Evolutionary conservation across 768 basidiomycete genomes (phyloP).

Genomic region (Hygrocybe coccinea): DNA sequence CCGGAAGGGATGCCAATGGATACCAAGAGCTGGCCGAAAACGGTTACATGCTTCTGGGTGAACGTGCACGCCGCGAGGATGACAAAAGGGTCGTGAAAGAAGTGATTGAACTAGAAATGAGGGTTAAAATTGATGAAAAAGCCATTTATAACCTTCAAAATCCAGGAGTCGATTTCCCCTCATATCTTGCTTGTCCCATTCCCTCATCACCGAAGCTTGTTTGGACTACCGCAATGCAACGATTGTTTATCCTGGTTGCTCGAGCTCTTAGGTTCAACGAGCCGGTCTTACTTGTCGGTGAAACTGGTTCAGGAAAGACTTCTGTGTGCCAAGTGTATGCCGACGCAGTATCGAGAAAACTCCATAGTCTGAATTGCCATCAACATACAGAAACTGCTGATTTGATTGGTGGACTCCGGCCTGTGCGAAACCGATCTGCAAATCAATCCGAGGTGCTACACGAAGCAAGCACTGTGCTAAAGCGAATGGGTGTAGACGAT

Average conservation of each 20-base stretch:
- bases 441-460: slow-evolving; percentile 46
- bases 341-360: slow-evolving; percentile 49
- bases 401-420: slow-evolving; percentile 88
- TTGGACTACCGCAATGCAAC: slow-evolving; percentile 92
- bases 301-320: slow-evolving; percentile 97
- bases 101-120: slow-evolving; percentile 86
- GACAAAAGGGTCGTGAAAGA: slow-evolving; percentile 89
- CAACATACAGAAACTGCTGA: slow-evolving; percentile 99
- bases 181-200: slow-evolving; percentile 53
- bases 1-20: slow-evolving; percentile 79
- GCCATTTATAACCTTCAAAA: slow-evolving; percentile 59
- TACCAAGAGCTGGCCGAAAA: slow-evolving; percentile 93
- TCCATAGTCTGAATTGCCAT: slow-evolving; percentile 87
- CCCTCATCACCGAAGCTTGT: slow-evolving; percentile 54
- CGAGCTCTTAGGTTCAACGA: slow-evolving; percentile 89
- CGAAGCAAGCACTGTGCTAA: slow-evolving; percentile 40
- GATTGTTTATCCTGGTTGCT: slow-evolving; percentile 77
- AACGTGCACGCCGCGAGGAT: slow-evolving; percentile 77
- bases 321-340: slow-evolving; percentile 92
- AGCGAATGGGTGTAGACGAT: slow-evolving; percentile 36
- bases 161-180: slow-evolving; percentile 34
- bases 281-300: slow-evolving; percentile 91
- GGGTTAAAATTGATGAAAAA: slow-evolving; percentile 72
- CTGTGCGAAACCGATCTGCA: slow-evolving; percentile 69
- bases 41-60: slow-evolving; percentile 96